Percentiles rank a stretch among this genome's conserved stretches.
These are phyloP conservation scores for Magnolia sinica DNA, from an alignment of 164 flowering plant species.

Conservation along the genomic window DNA sequence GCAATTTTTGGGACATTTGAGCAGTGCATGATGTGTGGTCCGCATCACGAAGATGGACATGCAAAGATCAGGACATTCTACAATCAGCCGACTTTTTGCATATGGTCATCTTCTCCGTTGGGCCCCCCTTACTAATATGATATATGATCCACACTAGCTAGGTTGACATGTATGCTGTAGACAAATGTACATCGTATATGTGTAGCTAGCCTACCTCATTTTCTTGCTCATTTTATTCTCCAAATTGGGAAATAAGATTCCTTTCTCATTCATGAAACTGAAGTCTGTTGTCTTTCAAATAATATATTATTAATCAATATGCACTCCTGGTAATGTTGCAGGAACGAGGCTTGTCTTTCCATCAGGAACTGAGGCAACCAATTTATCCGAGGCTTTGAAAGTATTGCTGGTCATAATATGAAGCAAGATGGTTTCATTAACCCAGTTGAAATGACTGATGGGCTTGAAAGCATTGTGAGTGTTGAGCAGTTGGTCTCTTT, in stretches of 20 bases:
- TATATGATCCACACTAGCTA: no score
- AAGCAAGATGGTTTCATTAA: background rate
- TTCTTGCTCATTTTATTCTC: no score
- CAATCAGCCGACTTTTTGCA: background rate
- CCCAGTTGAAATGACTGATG: background rate
- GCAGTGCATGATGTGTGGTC: background rate
- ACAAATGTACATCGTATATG: no score
- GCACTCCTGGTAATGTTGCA: background rate
- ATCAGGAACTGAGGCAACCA: background rate
- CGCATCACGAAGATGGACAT: background rate
- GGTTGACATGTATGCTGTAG: no score
- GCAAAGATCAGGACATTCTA: no score
- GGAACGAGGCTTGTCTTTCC: background rate
- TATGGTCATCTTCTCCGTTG: background rate
- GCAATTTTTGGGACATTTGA: background rate
- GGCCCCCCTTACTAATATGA: no score
- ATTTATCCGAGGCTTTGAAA: background rate
- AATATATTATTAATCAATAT: background rate
- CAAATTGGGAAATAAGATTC: no score
- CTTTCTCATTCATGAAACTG: no score
- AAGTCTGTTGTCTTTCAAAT: background rate
- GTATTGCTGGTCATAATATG: background rate
- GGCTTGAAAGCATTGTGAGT: constrained; percentile 4
- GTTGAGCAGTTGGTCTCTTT: constrained; percentile 5
- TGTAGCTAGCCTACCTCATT: no score